Evolutionary conservation across 805 yeast species (phyloP), one percentile per base, ranked within the genome.

Genomic region (Candida koratica): DNA sequence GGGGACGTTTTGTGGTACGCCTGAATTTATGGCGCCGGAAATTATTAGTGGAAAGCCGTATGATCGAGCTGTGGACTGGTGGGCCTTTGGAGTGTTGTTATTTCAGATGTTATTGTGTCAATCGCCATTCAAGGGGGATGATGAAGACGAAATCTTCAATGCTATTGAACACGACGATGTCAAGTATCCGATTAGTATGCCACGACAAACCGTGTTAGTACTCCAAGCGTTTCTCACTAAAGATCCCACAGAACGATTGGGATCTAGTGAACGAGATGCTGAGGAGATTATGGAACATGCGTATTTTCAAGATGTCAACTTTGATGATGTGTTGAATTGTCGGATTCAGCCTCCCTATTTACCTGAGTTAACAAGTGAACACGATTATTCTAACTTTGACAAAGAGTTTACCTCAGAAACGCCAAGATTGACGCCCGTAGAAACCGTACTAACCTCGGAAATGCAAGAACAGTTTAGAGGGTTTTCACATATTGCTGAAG

Each of bases 11-110:
- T 93, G 98, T 69, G 98, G 99, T 49, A 93, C 99, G 2, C 99
- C 99, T 0, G 98, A 93, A 60, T 85, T 93, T 49, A 93, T 93
- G 96, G 99, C 98, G 1, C 99, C 99, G 0, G 99, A 93, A 61
- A 90, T 93, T 47, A 70, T 93, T 53, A 81, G 86, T 45, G 97
- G 93, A 37, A 95, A 89, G 59, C 84, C 81, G 41, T 93, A 93
- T 53, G 93, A 88, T 36, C 79, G 95, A 53, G 84, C 93, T 25
- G 98, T 93, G 37, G 99, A 93, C 63, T 93, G 98, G 98, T 93
- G 98, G 98, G 97, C 98, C 1, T 87, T 89, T 69, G 99, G 99
- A 39, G 97, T 93, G 18, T 71, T 93, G 45, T 69, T 93, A 46
- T 93, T 90, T 61, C 98, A 93, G 62, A 93, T 93, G 99, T 69